phyloP scores from a whole-genome alignment of 2,329 filamentous ascomycete species.

The Neophaeococcomyces mojaviensis region DNA sequence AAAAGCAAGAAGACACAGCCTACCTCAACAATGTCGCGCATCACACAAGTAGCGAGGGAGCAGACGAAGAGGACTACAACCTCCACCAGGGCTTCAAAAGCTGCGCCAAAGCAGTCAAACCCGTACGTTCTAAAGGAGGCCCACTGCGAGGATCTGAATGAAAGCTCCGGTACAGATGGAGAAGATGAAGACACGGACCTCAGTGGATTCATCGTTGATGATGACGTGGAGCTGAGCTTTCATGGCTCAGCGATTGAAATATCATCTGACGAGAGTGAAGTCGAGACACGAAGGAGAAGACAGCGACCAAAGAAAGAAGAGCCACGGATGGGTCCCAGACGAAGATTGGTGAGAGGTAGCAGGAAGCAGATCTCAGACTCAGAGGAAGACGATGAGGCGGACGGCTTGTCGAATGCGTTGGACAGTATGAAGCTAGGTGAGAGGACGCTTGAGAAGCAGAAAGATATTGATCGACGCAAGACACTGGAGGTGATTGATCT shows the following conservation, averaged over 20 bases:
- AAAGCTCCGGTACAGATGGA: constrained; percentile 18
- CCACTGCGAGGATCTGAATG: constrained; percentile 19
- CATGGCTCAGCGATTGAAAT: constrained; percentile 15
- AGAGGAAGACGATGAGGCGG: constrained; percentile 26
- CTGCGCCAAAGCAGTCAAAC: constrained; percentile 9
- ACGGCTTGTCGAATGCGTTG: constrained; percentile 27
- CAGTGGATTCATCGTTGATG: constrained; percentile 25
- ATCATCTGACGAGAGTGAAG: constrained; percentile 7
- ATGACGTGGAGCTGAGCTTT: constrained; percentile 23
- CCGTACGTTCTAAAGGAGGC: constrained; percentile 20
- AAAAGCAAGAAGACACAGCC: background rate
- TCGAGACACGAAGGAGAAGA: constrained; percentile 5
- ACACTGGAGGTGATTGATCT: constrained; percentile 19
- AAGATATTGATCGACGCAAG: background rate
- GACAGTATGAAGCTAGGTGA: constrained; percentile 6
- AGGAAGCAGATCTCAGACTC: constrained; percentile 26
- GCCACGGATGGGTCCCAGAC: constrained; percentile 6
- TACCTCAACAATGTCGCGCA: constrained; percentile 16
- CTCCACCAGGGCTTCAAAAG: constrained; percentile 1
- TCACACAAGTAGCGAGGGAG: constrained; percentile 9
- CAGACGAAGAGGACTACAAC: background rate
- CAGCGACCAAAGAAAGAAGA: background rate
- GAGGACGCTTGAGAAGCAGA: constrained; percentile 3
- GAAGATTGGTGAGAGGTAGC: constrained; percentile 23
- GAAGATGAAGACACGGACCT: constrained; percentile 25